Evolutionary conservation across 371 early-diverging fungal species (phyloP).

Genomic region (Amoeboaphelidium protococcarum): DNA sequence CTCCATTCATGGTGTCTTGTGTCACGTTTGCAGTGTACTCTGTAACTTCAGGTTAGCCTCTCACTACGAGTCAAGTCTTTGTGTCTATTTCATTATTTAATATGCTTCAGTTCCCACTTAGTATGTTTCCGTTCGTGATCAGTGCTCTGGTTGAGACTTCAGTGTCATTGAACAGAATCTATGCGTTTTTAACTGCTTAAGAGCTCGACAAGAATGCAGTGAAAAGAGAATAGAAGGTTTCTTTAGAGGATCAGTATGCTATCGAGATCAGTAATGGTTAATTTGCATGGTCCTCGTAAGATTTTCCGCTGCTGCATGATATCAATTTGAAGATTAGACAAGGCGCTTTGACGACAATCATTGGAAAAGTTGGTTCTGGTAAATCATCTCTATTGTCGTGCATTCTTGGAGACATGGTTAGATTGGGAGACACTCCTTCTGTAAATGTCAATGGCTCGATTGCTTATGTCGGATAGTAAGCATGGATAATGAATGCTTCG

Average conservation of each 20-base stretch:
- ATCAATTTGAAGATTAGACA: constrained; percentile 31
- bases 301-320: constrained; percentile 23
- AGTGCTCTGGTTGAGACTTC: constrained; percentile 46
- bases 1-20: constrained; percentile 68
- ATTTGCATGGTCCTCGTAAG: constrained; percentile 26
- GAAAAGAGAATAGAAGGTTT: constrained; percentile 9
- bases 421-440: constrained; percentile 19
- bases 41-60: constrained; percentile 15
- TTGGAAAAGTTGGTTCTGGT: constrained; percentile 67
- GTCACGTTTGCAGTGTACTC: constrained; percentile 49
- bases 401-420: constrained; percentile 62
- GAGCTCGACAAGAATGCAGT: constrained; percentile 32
- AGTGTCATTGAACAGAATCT: constrained; percentile 53
- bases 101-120: constrained; percentile 64
- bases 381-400: constrained; percentile 58
- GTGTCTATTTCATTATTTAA: constrained; percentile 73
- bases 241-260: constrained; percentile 1
- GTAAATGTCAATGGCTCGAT: constrained; percentile 44
- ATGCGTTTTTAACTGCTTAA: constrained; percentile 36
- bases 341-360: constrained; percentile 40
- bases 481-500: constrained; percentile 84
- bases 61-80: constrained; percentile 52
- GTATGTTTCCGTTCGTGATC: constrained; percentile 41
- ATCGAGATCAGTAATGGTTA: constrained; percentile 16
- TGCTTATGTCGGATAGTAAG: constrained; percentile 39